These are phyloP conservation scores for Fraxinus nigra DNA, from an alignment of 305 asterid species.

Conservation along the genomic window DNA sequence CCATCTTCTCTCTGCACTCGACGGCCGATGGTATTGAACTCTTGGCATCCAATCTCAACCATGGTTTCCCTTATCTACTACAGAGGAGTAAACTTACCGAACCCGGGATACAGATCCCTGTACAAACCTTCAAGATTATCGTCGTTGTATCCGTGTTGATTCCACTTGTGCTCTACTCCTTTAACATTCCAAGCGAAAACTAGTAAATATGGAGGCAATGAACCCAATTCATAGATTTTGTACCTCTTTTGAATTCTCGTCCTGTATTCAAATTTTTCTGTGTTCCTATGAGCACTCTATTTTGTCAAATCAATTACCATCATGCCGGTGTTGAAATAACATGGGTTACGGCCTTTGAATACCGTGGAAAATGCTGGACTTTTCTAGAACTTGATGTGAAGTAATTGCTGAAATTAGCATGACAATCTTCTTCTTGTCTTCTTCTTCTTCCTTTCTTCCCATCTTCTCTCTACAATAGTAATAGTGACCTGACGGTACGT, in stretches of 20 bases:
- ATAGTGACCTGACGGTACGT: too few relatives aligned
- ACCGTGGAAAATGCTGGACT: constrained; percentile 36
- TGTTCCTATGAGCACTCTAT: constrained; percentile 48
- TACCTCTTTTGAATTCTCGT: constrained; percentile 59
- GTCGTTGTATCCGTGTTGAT: constrained; percentile 83
- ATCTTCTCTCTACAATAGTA: too few relatives aligned
- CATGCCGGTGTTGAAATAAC: constrained; percentile 89
- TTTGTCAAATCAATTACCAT: constrained; percentile 62
- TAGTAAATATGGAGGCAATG: constrained; percentile 67
- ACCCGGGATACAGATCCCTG: constrained; percentile 76
- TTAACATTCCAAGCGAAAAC: constrained; percentile 70
- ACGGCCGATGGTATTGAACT: too few relatives aligned
- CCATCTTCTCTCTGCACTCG: too few relatives aligned
- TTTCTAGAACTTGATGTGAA: constrained; percentile 67
- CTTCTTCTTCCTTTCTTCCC: too few relatives aligned
- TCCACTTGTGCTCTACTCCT: constrained; percentile 78
- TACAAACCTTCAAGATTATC: constrained; percentile 76
- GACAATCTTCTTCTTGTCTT: constrained; percentile 45
- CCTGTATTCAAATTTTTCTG: constrained; percentile 63
- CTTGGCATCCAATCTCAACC: too few relatives aligned
- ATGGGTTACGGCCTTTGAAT: constrained; percentile 42
- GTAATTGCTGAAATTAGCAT: constrained; percentile 67
- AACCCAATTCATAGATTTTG: constrained; percentile 72
- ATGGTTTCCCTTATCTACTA: constrained; percentile 57
- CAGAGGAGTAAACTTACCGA: constrained; percentile 81